These are phyloP conservation scores for Suillus hirtellus DNA, from an alignment of 768 basidiomycete genomes.

Conservation along the genomic window DNA sequence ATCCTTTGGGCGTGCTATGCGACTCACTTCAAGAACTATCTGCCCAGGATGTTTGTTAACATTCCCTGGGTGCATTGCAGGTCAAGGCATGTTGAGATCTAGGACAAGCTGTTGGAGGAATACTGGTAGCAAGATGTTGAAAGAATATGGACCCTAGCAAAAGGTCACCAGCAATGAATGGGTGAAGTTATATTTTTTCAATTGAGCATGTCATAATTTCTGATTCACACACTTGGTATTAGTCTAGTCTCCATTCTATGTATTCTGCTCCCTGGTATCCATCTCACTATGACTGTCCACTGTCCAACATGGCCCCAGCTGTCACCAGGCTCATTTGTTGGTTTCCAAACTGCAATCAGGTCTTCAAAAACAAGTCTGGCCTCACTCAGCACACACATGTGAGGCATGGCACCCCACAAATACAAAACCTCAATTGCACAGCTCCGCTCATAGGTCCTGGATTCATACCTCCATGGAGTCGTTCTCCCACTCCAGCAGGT, in stretches of 20 bases:
- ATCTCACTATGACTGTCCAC: not conserved
- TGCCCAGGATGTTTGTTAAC: slow-evolving; percentile 2
- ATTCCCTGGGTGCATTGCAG: not conserved
- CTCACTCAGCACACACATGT: not conserved
- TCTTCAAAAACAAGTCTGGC: slow-evolving; percentile 7
- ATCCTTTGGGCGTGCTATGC: not conserved
- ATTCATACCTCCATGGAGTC: not conserved
- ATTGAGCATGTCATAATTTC: not conserved
- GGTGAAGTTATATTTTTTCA: not conserved
- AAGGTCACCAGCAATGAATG: not conserved
- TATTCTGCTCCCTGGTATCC: not conserved
- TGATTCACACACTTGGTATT: not conserved
- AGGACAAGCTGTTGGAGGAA: not conserved
- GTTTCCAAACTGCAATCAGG: not conserved
- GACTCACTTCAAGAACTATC: not conserved
- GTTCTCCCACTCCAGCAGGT: not conserved
- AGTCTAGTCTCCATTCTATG: not conserved
- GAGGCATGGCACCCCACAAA: not conserved
- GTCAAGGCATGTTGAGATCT: not conserved
- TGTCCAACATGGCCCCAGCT: not conserved
- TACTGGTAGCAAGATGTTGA: not conserved
- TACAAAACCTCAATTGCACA: not conserved
- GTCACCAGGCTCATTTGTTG: not conserved
- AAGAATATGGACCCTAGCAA: not conserved
- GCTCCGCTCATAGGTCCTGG: not conserved